phyloP scores from a whole-genome alignment of 2,329 filamentous ascomycete species.

The Epichloe gansuensis region DNA sequence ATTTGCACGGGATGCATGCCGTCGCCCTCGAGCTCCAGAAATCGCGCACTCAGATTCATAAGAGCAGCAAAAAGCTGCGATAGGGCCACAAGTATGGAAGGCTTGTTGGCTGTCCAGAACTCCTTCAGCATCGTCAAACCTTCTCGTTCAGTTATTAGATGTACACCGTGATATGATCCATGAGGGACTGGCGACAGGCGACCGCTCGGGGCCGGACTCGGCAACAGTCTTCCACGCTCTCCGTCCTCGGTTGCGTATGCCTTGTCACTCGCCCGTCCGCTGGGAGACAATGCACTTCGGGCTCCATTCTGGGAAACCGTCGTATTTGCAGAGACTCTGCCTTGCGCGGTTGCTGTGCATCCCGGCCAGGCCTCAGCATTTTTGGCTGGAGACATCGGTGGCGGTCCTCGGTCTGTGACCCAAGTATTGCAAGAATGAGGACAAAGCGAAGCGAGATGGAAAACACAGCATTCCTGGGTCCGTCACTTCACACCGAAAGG shows the following conservation, averaged over 20 bases:
- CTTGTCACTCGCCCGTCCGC: background rate
- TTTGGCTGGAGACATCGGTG: background rate
- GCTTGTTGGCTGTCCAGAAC: conserved; percentile 56
- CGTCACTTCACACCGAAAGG: background rate
- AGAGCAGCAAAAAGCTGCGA: conserved; percentile 71
- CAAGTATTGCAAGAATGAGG: background rate
- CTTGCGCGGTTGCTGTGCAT: background rate
- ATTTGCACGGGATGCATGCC: conserved; percentile 77
- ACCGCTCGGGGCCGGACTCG: conserved; percentile 12
- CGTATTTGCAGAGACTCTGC: background rate
- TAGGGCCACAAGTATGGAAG: conserved; percentile 58
- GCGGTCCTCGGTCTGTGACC: background rate
- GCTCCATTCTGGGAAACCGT: background rate
- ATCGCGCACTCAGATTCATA: conserved; percentile 73
- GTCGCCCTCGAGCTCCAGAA: conserved; percentile 60
- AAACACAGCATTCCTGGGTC: background rate
- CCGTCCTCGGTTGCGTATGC: background rate
- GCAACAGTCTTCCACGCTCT: conserved; percentile 8
- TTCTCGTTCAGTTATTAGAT: background rate
- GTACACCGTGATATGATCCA: background rate
- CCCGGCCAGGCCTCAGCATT: background rate
- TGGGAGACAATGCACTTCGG: conserved; percentile 1
- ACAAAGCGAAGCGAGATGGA: background rate
- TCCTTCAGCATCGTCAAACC: conserved; percentile 12
- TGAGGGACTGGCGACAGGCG: conserved; percentile 9